Conservation (phyloP, 345 rosid genomes). For the Syzygium aromaticum region DNA sequence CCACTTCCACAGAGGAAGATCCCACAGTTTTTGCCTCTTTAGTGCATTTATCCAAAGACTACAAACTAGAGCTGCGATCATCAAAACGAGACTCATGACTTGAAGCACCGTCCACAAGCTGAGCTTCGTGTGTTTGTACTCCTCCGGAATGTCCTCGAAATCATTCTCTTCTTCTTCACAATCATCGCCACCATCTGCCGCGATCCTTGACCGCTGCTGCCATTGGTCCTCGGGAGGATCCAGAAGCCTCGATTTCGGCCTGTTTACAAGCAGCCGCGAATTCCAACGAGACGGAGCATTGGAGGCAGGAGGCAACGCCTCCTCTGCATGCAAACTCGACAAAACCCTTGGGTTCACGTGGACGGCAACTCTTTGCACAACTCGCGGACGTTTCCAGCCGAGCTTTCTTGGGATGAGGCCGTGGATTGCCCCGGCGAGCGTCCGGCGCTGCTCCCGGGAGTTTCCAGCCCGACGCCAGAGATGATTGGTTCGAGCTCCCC, state of each 20-base stretch:
- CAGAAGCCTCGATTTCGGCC: constrained; percentile 32
- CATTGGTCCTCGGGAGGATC: constrained; percentile 20
- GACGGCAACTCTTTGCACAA: not conserved
- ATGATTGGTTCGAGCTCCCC: not conserved
- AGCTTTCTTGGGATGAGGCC: not conserved
- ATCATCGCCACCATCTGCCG: not conserved
- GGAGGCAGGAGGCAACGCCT: not conserved
- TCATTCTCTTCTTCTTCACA: constrained; percentile 7
- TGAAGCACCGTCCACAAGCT: constrained; percentile 14
- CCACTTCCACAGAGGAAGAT: constrained; percentile 48
- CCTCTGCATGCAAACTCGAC: not conserved
- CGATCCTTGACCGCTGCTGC: not conserved
- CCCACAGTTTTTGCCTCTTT: constrained; percentile 23
- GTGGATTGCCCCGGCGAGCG: not conserved
- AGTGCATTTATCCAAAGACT: constrained; percentile 14
- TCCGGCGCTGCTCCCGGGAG: not conserved
- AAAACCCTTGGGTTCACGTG: not conserved
- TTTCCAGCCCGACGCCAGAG: not conserved
- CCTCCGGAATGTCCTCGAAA: constrained; percentile 26
- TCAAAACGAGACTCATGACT: constrained; percentile 16
- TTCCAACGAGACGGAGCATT: not conserved
- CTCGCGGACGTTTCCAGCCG: not conserved
- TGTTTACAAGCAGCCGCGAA: constrained; percentile 21
- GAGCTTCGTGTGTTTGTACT: constrained; percentile 6
- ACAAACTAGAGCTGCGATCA: constrained; percentile 21